Percentiles rank a stretch among this genome's conserved stretches.
Conservation (phyloP, 192 early-diverging fungal genomes). For the Cladochytrium replicatum region DNA sequence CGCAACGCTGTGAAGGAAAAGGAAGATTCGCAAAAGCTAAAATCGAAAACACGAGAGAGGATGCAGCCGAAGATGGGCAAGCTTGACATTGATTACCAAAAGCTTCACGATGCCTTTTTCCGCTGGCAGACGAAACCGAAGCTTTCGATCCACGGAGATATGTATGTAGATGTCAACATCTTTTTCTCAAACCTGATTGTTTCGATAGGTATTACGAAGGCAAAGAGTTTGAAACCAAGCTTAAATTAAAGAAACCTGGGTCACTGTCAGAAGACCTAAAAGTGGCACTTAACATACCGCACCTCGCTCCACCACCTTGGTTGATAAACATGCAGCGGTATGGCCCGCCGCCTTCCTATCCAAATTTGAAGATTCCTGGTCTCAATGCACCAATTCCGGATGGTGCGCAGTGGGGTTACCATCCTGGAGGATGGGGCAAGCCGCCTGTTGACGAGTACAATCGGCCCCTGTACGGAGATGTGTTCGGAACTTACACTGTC, state of each 20-base stretch:
- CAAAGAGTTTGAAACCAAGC: conserved; percentile 85
- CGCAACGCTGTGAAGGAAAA: conserved; percentile 79
- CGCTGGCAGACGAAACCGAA: conserved; percentile 80
- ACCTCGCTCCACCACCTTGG: conserved; percentile 91
- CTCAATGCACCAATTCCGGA: conserved; percentile 93
- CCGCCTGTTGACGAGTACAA: conserved; percentile 60
- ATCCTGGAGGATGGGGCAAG: conserved; percentile 78
- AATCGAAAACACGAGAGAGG: conserved; percentile 75
- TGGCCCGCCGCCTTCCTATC: conserved; percentile 92
- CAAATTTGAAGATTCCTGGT: conserved; percentile 80
- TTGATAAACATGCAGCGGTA: conserved; percentile 97
- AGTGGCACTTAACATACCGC: conserved; percentile 81
- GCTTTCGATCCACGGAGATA: conserved; percentile 64
- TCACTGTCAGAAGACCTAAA: conserved; percentile 76
- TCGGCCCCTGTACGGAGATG: conserved; percentile 91
- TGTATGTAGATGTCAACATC: conserved; percentile 40
- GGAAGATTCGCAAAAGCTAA: conserved; percentile 68
- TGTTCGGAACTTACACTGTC: conserved; percentile 66
- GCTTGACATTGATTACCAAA: conserved; percentile 94
- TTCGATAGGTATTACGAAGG: conserved; percentile 80
- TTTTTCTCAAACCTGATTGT: neutral
- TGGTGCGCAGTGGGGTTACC: conserved; percentile 98
- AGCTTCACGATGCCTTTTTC: conserved; percentile 96
- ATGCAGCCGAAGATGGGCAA: conserved; percentile 93
- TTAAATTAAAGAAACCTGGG: conserved; percentile 83